Evolutionary conservation across 116 monocot genomes (phyloP).

Genomic region (Trichopus zeylanicus): DNA sequence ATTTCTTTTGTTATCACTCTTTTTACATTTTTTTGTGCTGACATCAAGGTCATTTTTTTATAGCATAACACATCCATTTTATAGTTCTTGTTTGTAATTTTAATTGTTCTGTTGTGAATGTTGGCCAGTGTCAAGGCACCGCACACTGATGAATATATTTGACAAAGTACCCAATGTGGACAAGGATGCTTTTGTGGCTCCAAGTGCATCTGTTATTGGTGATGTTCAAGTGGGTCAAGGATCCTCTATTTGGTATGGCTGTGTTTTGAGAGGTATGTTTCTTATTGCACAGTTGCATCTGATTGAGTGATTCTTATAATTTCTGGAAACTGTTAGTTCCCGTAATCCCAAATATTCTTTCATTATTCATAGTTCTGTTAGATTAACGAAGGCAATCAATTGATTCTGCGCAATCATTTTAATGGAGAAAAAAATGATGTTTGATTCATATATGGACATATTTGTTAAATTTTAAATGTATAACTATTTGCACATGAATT

Average conservation of each 20-base stretch:
- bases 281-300: background rate
- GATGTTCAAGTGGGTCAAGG: constrained; percentile 85
- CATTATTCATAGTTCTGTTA: no score
- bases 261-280: constrained; percentile 86
- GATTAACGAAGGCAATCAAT: no score
- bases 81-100: constrained; percentile 3
- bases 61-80: background rate
- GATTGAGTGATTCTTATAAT: background rate
- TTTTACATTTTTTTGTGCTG: no score
- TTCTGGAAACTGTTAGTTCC: no score
- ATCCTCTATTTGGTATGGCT: constrained; percentile 99
- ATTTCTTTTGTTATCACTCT: no score
- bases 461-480: no score
- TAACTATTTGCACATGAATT: no score
- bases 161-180: constrained; percentile 78
- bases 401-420: no score
- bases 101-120: background rate
- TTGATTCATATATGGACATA: no score
- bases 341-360: no score
- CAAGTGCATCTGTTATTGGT: constrained; percentile 93
- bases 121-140: constrained; percentile 91
- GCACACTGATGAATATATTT: constrained; percentile 96
- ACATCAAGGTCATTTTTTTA: no score
- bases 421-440: no score
- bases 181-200: constrained; percentile 95